Evolutionary conservation across 108 stramenopile species (phyloP), one percentile per base, ranked within the genome.

Genomic region (Nitzschia sp.): DNA sequence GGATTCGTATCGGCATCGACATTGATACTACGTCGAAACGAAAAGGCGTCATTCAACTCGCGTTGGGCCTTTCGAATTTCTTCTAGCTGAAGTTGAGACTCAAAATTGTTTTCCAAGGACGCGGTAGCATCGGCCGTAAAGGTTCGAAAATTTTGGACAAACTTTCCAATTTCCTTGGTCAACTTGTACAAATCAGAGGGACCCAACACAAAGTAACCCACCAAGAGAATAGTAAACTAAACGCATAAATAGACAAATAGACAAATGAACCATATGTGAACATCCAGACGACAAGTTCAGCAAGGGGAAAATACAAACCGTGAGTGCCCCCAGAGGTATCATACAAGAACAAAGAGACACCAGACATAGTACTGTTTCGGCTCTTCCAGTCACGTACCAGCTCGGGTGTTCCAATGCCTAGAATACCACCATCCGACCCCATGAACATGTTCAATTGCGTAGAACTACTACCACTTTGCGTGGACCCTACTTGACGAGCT

Each of bases 121-220:
- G 75, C 78, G 33, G 92, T 79, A 9, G 86, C 80, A 25, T 92
- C 92, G 42, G 85, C 71, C 2, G 79, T 66, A 29, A 93, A 80
- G 4, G 87, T 78, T 35, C 89, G 81, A 46, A 92, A 62, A 51
- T 93, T 92, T 78, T 91, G 88, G 47, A 96, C 70, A 65, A 89
- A 86, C 63, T 91, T 90, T 0, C 95, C 95, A 64, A 92, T 84
- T 72, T 93, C 90, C 72, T 96, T 96, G 56, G 83, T 81, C 8
- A 93, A 66, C 74, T 91, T 92, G 86, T 90, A 93, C 54, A 96
- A 79, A 46, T 96, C 95, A 19, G 79, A 77, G 28, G 92, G 92
- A 34, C 95, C 95, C 45, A 96, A 75, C 26, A 96, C 80, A 59
- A 96, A 93, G 78, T 96, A 96, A 13, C 95, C 95, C 3, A 96